Conservation (phyloP, 257 asterid species). For the Petunia axillaris region DNA sequence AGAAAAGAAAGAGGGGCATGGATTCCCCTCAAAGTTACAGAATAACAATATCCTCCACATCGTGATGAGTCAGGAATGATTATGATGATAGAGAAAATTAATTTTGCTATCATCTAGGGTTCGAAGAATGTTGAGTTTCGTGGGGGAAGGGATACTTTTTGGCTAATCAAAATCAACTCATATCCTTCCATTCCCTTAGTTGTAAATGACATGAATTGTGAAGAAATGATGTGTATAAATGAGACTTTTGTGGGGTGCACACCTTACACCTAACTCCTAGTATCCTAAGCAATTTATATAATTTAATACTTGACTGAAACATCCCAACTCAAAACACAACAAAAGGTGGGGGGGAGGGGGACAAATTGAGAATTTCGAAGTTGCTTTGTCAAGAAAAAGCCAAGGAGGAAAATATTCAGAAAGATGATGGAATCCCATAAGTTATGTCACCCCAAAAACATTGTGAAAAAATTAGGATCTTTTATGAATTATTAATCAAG, state of each 20-base stretch:
- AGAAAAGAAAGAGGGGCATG: not conserved
- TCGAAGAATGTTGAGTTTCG: constrained; percentile 10
- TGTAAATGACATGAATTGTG: constrained; percentile 22
- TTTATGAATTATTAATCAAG: not conserved
- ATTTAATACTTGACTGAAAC: not conserved
- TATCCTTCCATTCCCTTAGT: not conserved
- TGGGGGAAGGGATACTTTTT: not conserved
- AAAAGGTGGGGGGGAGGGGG: not conserved
- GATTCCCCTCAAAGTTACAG: constrained; percentile 15
- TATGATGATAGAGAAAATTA: constrained; percentile 32
- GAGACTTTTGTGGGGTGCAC: constrained; percentile 13
- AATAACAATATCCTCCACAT: constrained; percentile 27
- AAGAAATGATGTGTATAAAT: constrained; percentile 9
- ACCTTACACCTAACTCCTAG: constrained; percentile 14
- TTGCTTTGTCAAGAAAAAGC: not conserved
- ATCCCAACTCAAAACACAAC: constrained; percentile 20
- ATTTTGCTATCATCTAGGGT: not conserved
- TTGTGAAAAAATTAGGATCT: not conserved
- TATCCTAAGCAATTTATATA: constrained; percentile 15
- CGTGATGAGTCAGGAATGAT: constrained; percentile 37
- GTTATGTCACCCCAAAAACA: not conserved
- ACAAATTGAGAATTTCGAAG: constrained; percentile 5
- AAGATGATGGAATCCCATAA: not conserved
- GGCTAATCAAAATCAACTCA: not conserved
- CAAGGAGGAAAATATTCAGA: constrained; percentile 13